Base-by-base conservation (phyloP, 1,139 yeast genomes). In the Sugiyamaella japonica region DNA sequence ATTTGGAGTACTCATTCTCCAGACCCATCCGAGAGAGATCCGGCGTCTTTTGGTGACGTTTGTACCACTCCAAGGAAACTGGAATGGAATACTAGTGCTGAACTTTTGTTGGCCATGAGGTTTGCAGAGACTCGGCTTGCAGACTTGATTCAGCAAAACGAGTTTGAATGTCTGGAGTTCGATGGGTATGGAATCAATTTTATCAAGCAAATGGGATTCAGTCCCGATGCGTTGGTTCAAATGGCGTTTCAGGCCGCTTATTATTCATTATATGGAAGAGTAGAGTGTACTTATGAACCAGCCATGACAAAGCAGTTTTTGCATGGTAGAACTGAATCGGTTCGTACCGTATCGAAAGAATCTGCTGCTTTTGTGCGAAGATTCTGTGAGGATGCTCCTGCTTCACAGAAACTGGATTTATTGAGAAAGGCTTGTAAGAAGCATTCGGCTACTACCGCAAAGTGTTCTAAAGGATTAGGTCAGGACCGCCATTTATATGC, bases 241-340 rank as follows among this genome's bases (percentile, higher is more conserved):
- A 89, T 90, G 95, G 87, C 91, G 16, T 89, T 89, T 76, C 97
- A 90, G 71, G 89, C 95, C 3, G 89, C 96, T 9, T 90, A 89
- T 71, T 90, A 89, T 68, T 95, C 96, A 0, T 78, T 90, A 52
- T 90, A 90, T 68, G 97, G 97, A 46, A 87, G 87, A 66, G 95
- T 89, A 42, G 97, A 89, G 69, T 88, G 95, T 63, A 89, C 96
- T 12, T 90, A 90, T 70, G 97, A 90, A 72, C 97, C 97, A 2
- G 96, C 96, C 10, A 90, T 90, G 97, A 90, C 97, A 1, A 90
- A 90, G 70, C 77, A 77, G 56, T 90, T 84, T 67, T 79, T 85
- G 61, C 96, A 90, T 68, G 97, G 97, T 13, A 80, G 97, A 68
- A 90, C 97, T 0, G 97, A 90, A 71, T 96, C 97, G 3, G 83